A percentile compares a stretch with the other conserved stretches of the same genome.
phyloP scores from a whole-genome alignment of 257 asterid species.

The Solanum tarapatanum region DNA sequence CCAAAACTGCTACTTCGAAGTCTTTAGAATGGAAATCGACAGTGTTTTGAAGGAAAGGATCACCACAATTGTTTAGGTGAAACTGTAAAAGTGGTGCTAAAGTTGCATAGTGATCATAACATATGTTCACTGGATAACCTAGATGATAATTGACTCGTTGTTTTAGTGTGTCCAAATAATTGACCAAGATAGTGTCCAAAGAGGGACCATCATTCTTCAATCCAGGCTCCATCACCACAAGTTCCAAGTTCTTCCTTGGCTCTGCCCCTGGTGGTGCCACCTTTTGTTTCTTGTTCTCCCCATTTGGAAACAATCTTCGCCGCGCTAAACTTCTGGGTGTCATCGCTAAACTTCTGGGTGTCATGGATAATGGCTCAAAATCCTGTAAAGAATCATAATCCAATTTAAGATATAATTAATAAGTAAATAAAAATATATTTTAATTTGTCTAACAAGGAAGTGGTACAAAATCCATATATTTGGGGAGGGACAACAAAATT shows the following conservation, averaged over 20 bases:
- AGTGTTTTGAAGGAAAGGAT: neutral
- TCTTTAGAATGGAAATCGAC: conserved; percentile 8
- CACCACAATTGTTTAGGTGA: conserved; percentile 3
- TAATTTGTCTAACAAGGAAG: neutral
- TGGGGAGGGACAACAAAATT: too few relatives aligned
- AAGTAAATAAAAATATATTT: neutral
- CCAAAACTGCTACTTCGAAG: conserved; percentile 2
- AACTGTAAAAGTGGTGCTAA: neutral
- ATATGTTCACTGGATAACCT: neutral
- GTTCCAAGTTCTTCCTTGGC: neutral
- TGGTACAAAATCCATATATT: neutral
- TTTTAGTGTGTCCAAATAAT: neutral
- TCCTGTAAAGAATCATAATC: neutral
- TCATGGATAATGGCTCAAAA: neutral
- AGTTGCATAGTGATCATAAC: neutral
- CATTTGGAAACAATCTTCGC: neutral
- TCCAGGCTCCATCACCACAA: neutral
- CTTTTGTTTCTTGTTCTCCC: neutral
- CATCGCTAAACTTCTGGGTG: neutral
- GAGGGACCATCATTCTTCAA: neutral
- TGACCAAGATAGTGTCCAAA: neutral
- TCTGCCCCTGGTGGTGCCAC: neutral
- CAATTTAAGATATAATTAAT: neutral
- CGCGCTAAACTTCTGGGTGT: neutral
- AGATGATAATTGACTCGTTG: neutral